Conservation (phyloP, 495 filamentous ascomycete species). For the Cenococcum geophilum region DNA sequence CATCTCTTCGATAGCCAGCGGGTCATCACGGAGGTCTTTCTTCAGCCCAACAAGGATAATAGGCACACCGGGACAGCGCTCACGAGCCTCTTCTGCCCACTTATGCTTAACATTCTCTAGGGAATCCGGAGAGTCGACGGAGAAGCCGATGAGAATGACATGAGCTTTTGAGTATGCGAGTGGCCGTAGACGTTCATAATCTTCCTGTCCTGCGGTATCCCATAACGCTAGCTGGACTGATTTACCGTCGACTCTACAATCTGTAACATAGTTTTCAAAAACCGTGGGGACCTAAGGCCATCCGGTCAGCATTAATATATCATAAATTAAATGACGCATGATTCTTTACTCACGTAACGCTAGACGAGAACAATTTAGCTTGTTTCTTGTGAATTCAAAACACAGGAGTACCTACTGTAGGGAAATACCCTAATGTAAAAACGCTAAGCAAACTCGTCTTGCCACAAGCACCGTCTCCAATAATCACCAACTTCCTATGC, state of each 20-base stretch:
- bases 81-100: conserved; percentile 97
- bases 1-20: conserved; percentile 93
- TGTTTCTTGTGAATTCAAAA: background rate
- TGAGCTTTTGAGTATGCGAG: conserved; percentile 97
- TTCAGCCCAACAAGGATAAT: conserved; percentile 97
- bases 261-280: conserved; percentile 46
- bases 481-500: conserved; percentile 93
- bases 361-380: conserved; percentile 19
- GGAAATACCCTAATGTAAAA: conserved; percentile 97
- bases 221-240: conserved; percentile 46
- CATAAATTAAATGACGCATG: background rate
- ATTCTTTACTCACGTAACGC: conserved; percentile 28
- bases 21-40: conserved; percentile 95
- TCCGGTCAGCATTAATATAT: background rate
- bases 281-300: conserved; percentile 35
- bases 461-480: conserved; percentile 96
- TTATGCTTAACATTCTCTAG: conserved; percentile 98
- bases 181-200: conserved; percentile 68
- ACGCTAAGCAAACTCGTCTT: conserved; percentile 97
- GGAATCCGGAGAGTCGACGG: conserved; percentile 91
- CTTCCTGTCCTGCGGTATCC: conserved; percentile 47
- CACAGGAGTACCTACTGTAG: conserved; percentile 63
- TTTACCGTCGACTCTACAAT: conserved; percentile 46
- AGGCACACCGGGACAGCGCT: conserved; percentile 86
- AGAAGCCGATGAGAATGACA: conserved; percentile 93